Conservation (phyloP, 2,329 filamentous ascomycete genomes). For the Microascus cirrosus region DNA sequence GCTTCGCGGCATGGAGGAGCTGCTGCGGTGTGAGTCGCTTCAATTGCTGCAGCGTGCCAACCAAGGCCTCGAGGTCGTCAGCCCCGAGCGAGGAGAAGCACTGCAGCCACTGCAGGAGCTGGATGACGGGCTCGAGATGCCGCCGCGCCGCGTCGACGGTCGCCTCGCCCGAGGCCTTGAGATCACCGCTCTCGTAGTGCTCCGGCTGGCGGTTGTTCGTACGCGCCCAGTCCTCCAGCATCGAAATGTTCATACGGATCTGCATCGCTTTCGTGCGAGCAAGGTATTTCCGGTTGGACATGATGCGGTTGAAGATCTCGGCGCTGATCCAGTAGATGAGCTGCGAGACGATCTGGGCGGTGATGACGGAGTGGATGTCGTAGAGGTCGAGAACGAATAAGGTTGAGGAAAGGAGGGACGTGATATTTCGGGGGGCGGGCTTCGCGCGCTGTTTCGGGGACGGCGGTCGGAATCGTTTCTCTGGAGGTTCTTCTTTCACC, state of each 20-base stretch:
- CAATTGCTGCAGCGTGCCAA: constrained; percentile 81
- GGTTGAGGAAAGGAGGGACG: constrained; percentile 87
- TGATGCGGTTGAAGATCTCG: constrained; percentile 94
- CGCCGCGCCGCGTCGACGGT: constrained; percentile 74
- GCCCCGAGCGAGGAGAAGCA: constrained; percentile 84
- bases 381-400: constrained; percentile 97
- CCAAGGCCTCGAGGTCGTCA: constrained; percentile 79
- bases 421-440: constrained; percentile 87
- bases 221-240: constrained; percentile 90
- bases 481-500: constrained; percentile 77
- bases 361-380: constrained; percentile 96
- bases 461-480: constrained; percentile 84
- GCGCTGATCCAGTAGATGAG: constrained; percentile 93
- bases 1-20: constrained; percentile 80
- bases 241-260: constrained; percentile 96
- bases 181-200: constrained; percentile 88
- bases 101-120: constrained; percentile 93
- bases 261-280: constrained; percentile 98
- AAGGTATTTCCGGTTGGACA: constrained; percentile 90
- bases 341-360: constrained; percentile 81
- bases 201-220: constrained; percentile 89
- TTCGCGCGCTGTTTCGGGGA: constrained; percentile 90
- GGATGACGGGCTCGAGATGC: constrained; percentile 82
- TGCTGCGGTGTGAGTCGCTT: constrained; percentile 78
- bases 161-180: constrained; percentile 72